A percentile compares a stretch with the other conserved stretches of the same genome.
Evolutionary conservation across 2,329 filamentous ascomycete species (phyloP).

Genomic region (Diaporthe sp.): DNA sequence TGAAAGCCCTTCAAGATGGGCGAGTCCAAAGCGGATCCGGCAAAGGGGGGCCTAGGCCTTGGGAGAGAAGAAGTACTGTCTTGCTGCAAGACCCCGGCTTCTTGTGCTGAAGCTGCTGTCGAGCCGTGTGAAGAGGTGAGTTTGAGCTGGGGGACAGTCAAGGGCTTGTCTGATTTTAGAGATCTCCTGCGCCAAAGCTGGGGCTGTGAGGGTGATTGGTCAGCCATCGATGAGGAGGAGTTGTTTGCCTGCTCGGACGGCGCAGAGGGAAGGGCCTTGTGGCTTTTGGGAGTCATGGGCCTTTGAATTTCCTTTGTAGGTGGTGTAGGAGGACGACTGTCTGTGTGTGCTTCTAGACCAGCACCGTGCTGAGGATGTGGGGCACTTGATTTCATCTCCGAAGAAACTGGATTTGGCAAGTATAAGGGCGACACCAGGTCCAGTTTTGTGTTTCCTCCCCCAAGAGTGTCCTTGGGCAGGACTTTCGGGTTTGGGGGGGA

Average conservation of each 20-base stretch:
- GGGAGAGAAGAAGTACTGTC: conserved; percentile 46
- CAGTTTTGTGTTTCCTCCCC: conserved; percentile 10
- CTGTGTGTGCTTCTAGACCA: conserved; percentile 11
- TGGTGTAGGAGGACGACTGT: conserved; percentile 36
- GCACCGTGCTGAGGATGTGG: conserved; percentile 31
- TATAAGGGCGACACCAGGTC: conserved; percentile 35
- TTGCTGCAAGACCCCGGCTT: conserved; percentile 38
- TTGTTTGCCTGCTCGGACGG: conserved; percentile 47
- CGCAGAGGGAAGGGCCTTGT: conserved; percentile 21
- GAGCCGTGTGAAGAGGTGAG: conserved; percentile 65
- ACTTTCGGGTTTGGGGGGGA: conserved; percentile 36
- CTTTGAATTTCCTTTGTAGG: conserved; percentile 33
- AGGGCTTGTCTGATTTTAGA: conserved; percentile 61
- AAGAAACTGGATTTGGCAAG: conserved; percentile 39
- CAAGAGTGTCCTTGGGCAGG: conserved; percentile 32
- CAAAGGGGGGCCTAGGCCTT: conserved; percentile 38
- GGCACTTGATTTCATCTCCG: conserved; percentile 20
- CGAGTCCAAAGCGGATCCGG: conserved; percentile 36
- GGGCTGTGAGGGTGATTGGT: conserved; percentile 47
- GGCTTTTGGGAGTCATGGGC: conserved; percentile 34
- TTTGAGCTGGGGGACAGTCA: conserved; percentile 64
- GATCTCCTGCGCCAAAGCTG: conserved; percentile 67
- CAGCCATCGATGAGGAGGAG: conserved; percentile 44
- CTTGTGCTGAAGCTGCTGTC: conserved; percentile 55
- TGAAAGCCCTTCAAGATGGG: conserved; percentile 40